Percentiles rank a stretch among this genome's conserved stretches.
These are phyloP conservation scores for Fraxinus dipetala DNA, from an alignment of 305 asterid genomes.

Conservation along the genomic window DNA sequence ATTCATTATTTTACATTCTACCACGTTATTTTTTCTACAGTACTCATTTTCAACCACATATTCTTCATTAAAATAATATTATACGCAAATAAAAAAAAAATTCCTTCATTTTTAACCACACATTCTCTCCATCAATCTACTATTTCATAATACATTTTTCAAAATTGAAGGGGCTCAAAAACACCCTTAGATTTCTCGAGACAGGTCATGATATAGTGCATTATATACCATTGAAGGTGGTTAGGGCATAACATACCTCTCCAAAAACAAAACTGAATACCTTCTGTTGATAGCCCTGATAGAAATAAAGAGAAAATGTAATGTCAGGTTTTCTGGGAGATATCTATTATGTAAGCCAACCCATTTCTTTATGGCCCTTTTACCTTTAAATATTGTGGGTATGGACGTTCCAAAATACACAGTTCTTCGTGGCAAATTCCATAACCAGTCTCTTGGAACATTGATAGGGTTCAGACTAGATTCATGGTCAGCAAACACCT, in stretches of 20 bases:
- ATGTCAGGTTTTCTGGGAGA: slow-evolving; percentile 21
- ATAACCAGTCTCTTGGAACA: slow-evolving; percentile 83
- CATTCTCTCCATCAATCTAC: no score
- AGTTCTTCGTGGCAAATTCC: slow-evolving; percentile 80
- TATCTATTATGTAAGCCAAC: background rate
- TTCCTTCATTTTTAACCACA: no score
- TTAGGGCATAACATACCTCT: slow-evolving; percentile 53
- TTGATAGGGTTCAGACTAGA: slow-evolving; percentile 74
- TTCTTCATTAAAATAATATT: no score
- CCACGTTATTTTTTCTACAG: no score
- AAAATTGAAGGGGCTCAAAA: no score
- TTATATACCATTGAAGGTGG: background rate
- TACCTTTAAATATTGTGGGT: slow-evolving; percentile 90
- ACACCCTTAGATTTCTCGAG: background rate
- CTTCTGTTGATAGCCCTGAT: slow-evolving; percentile 71
- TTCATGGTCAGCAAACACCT: slow-evolving; percentile 95
- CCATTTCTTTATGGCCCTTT: slow-evolving; percentile 17
- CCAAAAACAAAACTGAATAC: slow-evolving; percentile 91
- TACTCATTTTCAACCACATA: no score
- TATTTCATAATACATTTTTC: no score
- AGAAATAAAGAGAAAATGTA: slow-evolving; percentile 23
- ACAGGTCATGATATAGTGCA: slow-evolving; percentile 1
- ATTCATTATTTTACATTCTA: no score
- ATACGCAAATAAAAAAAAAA: no score
- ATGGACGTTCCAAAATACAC: slow-evolving; percentile 96